Evolutionary conservation across 805 yeast species (phyloP).

Genomic region (Nakazawaea populi): DNA sequence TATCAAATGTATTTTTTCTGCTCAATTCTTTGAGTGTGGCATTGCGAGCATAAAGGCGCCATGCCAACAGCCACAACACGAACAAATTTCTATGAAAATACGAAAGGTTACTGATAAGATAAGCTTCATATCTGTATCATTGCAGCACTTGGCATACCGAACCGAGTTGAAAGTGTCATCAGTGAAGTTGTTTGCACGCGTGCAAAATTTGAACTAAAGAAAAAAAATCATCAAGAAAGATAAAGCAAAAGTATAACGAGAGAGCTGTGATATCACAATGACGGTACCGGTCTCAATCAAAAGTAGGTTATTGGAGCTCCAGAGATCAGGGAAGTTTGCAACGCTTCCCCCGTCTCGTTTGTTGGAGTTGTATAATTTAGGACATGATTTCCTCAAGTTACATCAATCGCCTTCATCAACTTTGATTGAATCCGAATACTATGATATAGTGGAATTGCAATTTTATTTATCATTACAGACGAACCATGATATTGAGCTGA

Average conservation of each 20-base stretch:
- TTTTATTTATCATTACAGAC: constrained; percentile 59
- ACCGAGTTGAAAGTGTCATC: too few relatives aligned
- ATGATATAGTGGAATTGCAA: constrained; percentile 61
- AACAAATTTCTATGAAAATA: too few relatives aligned
- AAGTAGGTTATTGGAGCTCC: constrained; percentile 40
- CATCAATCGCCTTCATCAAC: constrained; percentile 24
- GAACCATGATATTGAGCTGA: constrained; percentile 69
- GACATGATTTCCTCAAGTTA: constrained; percentile 32
- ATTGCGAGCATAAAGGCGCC: background rate
- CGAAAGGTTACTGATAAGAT: too few relatives aligned
- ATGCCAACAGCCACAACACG: too few relatives aligned
- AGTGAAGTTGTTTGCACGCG: too few relatives aligned
- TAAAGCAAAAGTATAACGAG: too few relatives aligned
- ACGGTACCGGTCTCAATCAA: constrained; percentile 2
- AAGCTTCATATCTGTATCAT: too few relatives aligned
- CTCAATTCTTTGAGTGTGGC: background rate
- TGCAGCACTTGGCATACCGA: too few relatives aligned
- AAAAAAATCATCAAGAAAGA: too few relatives aligned
- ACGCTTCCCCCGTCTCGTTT: constrained; percentile 40
- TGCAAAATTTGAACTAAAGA: too few relatives aligned
- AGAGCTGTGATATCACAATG: background rate
- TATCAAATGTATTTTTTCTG: background rate
- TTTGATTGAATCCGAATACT: constrained; percentile 39
- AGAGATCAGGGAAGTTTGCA: constrained; percentile 45
- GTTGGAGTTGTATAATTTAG: constrained; percentile 28